Percentiles rank a stretch among this genome's conserved stretches.
phyloP scores from a whole-genome alignment of 257 asterid genomes.

The Solanum corneliomulleri region DNA sequence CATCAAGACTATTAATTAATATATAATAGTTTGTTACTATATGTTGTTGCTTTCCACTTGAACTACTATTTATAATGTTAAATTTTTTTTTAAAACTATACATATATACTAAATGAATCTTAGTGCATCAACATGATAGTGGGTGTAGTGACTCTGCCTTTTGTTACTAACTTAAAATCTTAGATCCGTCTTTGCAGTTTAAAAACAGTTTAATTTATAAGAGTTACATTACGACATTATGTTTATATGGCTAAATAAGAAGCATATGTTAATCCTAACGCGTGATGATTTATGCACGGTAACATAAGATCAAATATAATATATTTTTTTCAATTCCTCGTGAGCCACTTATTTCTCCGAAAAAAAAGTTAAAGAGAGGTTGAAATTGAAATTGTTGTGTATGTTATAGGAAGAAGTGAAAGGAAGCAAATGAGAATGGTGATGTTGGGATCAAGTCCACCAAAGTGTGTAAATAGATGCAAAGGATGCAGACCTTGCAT shows the following conservation, averaged over 20 bases:
- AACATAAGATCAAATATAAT: not conserved
- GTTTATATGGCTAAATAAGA: not conserved
- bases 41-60: not conserved
- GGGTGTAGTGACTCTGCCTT: not conserved
- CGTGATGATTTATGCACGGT: not conserved
- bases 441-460: slow-evolving; percentile 65
- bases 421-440: slow-evolving; percentile 31
- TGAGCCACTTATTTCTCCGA: not conserved
- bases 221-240: not conserved
- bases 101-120: not conserved
- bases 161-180: not conserved
- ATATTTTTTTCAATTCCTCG: not conserved
- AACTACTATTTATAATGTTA: not conserved
- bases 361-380: not conserved
- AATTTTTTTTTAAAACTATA: not conserved
- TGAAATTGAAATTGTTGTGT: not conserved
- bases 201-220: not conserved
- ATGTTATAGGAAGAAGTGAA: slow-evolving; percentile 4
- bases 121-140: not conserved
- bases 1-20: not conserved
- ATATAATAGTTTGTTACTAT: not conserved
- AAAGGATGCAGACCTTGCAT: slow-evolving; percentile 60
- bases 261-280: not conserved
- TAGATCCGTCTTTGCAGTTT: not conserved
- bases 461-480: slow-evolving; percentile 57